These are phyloP conservation scores for Iris macrosiphon DNA, from an alignment of 106 monocot genomes.

Conservation along the genomic window DNA sequence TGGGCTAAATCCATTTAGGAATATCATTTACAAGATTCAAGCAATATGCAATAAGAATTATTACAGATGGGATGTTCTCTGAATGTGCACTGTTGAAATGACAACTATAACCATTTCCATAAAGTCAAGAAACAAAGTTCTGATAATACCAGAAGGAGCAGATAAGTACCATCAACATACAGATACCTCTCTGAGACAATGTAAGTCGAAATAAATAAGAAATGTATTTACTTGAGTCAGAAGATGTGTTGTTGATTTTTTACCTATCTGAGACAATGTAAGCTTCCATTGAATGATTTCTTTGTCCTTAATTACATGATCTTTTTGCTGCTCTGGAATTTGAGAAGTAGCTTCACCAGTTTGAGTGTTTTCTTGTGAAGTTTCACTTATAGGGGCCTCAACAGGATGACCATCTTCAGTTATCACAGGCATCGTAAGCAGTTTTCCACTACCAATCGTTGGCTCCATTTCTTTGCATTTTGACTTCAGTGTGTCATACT, in stretches of 20 bases:
- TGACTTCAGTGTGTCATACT: slow-evolving; percentile 59
- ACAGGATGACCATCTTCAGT: slow-evolving; percentile 70
- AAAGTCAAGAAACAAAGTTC: no score
- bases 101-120: no score
- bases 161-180: no score
- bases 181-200: no score
- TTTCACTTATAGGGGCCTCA: slow-evolving; percentile 21
- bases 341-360: slow-evolving; percentile 7
- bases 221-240: no score
- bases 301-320: slow-evolving; percentile 17
- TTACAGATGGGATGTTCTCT: no score
- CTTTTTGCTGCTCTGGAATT: slow-evolving; percentile 2
- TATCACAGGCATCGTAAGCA: slow-evolving; percentile 52
- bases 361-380: background rate
- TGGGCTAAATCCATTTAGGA: no score
- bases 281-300: slow-evolving; percentile 79
- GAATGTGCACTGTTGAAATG: no score
- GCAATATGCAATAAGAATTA: no score
- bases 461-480: slow-evolving; percentile 75
- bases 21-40: no score
- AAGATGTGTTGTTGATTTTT: slow-evolving; percentile 3
- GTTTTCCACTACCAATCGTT: slow-evolving; percentile 67
- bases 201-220: no score
- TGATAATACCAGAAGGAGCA: no score
- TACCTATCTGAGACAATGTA: slow-evolving; percentile 89